Percentiles rank a stretch among this genome's conserved stretches.
These are phyloP conservation scores for Aphanomyces euteiches DNA, from an alignment of 352 stramenopile species.

Conservation along the genomic window DNA sequence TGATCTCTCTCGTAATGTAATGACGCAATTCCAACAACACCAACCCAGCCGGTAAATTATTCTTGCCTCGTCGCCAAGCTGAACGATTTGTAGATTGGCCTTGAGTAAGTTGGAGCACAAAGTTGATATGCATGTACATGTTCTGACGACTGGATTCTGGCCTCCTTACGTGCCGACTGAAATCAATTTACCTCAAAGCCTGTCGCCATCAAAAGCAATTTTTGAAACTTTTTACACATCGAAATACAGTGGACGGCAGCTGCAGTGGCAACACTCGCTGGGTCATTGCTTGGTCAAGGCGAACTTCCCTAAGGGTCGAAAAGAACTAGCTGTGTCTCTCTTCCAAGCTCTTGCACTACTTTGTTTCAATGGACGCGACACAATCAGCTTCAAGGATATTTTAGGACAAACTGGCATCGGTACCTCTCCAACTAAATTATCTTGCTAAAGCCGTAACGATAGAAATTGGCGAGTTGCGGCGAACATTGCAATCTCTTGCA, in stretches of 20 bases:
- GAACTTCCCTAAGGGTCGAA: conserved; percentile 68
- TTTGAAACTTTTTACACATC: conserved; percentile 88
- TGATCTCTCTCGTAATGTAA: conserved; percentile 93
- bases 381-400: conserved; percentile 80
- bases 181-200: conserved; percentile 60
- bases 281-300: conserved; percentile 86
- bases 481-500: conserved; percentile 85
- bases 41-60: conserved; percentile 55
- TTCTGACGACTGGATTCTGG: conserved; percentile 98
- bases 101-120: conserved; percentile 48
- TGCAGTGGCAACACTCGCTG: conserved; percentile 90
- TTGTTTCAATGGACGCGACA: conserved; percentile 65
- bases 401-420: conserved; percentile 81
- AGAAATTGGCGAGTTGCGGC: conserved; percentile 84
- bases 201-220: conserved; percentile 71
- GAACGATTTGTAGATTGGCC: conserved; percentile 36
- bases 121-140: conserved; percentile 94
- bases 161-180: conserved; percentile 88
- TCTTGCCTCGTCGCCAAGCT: background rate
- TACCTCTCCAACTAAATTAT: background rate
- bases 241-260: conserved; percentile 84
- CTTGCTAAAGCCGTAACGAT: background rate
- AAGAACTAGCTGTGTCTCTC: conserved; percentile 85
- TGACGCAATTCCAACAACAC: conserved; percentile 88
- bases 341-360: conserved; percentile 85